Evolutionary conservation across 1,284 basidiomycete species (phyloP).

Genomic region (Sanghuangporus sanghuang): DNA sequence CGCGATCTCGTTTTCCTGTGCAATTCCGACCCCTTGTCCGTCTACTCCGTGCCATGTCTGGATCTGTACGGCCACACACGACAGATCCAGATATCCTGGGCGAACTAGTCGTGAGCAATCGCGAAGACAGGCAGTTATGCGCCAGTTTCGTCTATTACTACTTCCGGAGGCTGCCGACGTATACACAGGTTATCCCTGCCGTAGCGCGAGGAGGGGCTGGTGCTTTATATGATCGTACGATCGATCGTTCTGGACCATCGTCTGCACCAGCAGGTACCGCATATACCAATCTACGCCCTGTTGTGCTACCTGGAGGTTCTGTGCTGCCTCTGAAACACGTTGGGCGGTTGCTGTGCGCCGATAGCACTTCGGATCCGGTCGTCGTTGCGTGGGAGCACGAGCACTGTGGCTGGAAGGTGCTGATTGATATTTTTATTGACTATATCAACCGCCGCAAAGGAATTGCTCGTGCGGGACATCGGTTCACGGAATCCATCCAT

Average conservation of each 20-base stretch:
- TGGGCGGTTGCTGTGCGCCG: slow-evolving; percentile 69
- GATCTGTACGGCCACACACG: slow-evolving; percentile 62
- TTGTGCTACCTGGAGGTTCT: slow-evolving; percentile 74
- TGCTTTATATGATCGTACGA: slow-evolving; percentile 63
- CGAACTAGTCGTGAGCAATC: slow-evolving; percentile 24
- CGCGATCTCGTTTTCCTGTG: slow-evolving; percentile 76
- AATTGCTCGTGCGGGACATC: not conserved
- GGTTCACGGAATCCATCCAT: slow-evolving; percentile 19
- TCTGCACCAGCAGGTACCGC: slow-evolving; percentile 46
- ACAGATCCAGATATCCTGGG: slow-evolving; percentile 53
- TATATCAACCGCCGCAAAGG: slow-evolving; percentile 51
- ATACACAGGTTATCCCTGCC: slow-evolving; percentile 67
- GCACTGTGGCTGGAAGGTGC: slow-evolving; percentile 78
- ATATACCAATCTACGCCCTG: slow-evolving; percentile 61
- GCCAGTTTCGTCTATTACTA: slow-evolving; percentile 68
- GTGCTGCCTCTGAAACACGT: slow-evolving; percentile 58
- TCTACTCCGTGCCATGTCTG: slow-evolving; percentile 74
- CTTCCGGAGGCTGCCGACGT: slow-evolving; percentile 67
- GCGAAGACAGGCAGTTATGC: slow-evolving; percentile 47
- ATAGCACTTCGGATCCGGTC: slow-evolving; percentile 58
- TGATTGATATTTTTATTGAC: slow-evolving; percentile 72
- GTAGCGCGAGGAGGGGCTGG: slow-evolving; percentile 55
- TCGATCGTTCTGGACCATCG: slow-evolving; percentile 52
- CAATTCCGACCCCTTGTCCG: slow-evolving; percentile 66
- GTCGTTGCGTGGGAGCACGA: slow-evolving; percentile 79